phyloP scores from a whole-genome alignment of 2,329 filamentous ascomycete genomes.

The Orbilia brochopaga region DNA sequence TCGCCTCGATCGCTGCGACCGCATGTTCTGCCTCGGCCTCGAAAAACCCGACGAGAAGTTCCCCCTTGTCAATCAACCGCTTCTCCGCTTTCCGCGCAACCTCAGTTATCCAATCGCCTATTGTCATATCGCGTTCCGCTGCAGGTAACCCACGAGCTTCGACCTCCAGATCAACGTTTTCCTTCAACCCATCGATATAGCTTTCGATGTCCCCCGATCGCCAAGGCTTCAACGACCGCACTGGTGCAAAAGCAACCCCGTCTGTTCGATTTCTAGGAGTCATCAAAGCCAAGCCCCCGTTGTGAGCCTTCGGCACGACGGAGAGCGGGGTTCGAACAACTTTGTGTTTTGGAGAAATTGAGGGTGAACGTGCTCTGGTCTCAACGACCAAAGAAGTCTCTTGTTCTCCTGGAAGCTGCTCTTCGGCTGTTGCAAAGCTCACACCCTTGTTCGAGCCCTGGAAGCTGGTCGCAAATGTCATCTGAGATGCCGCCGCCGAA shows the following conservation, averaged over 20 bases:
- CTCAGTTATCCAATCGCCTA: slow-evolving; percentile 88
- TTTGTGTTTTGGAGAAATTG: slow-evolving; percentile 12
- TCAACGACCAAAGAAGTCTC: background rate
- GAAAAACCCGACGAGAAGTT: slow-evolving; percentile 79
- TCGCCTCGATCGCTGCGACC: slow-evolving; percentile 75
- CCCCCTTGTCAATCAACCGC: slow-evolving; percentile 78
- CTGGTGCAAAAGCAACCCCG: slow-evolving; percentile 26
- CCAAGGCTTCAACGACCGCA: slow-evolving; percentile 43
- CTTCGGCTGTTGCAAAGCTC: slow-evolving; percentile 29
- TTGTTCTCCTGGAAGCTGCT: background rate
- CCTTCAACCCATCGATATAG: slow-evolving; percentile 55
- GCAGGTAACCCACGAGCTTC: slow-evolving; percentile 70
- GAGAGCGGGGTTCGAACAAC: slow-evolving; percentile 24
- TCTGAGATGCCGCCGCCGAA: slow-evolving; percentile 29
- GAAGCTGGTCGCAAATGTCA: slow-evolving; percentile 39
- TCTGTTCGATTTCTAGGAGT: slow-evolving; percentile 25
- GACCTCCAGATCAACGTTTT: slow-evolving; percentile 62
- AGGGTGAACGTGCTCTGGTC: slow-evolving; percentile 5
- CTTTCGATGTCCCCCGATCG: slow-evolving; percentile 25
- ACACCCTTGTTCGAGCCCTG: slow-evolving; percentile 37
- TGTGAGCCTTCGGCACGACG: slow-evolving; percentile 22
- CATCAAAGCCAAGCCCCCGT: slow-evolving; percentile 24
- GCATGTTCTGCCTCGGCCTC: slow-evolving; percentile 82
- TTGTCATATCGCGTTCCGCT: slow-evolving; percentile 85
- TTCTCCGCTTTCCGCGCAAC: slow-evolving; percentile 82